Conservation (phyloP, 176 grass and related monocot species). For the Dendrocalamus sinicus region DNA sequence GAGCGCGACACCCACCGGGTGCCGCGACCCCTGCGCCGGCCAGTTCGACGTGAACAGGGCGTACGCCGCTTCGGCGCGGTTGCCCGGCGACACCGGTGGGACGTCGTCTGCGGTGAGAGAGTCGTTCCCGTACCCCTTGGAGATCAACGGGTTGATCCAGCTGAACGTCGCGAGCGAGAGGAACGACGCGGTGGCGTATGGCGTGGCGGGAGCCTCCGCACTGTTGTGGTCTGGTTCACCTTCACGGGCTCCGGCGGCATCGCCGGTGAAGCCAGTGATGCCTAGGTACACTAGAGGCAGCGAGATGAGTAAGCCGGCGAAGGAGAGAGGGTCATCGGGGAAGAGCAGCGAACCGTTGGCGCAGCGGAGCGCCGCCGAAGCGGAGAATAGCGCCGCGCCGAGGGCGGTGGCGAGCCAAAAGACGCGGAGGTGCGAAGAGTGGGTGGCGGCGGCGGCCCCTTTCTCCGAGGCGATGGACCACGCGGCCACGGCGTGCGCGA, state of each 20-base stretch:
- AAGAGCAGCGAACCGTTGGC: not conserved
- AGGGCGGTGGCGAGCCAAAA: constrained; percentile 45
- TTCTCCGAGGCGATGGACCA: constrained; percentile 16
- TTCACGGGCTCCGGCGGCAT: not conserved
- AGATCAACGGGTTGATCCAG: constrained; percentile 50
- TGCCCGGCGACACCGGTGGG: constrained; percentile 13
- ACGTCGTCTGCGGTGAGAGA: constrained; percentile 38
- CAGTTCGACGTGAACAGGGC: constrained; percentile 43
- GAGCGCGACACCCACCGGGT: constrained; percentile 48
- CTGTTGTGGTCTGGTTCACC: not conserved
- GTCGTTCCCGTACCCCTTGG: constrained; percentile 17
- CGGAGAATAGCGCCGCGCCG: constrained; percentile 13
- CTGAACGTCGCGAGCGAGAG: constrained; percentile 49
- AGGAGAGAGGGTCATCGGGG: constrained; percentile 37
- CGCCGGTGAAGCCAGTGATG: not conserved
- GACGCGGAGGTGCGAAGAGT: constrained; percentile 21
- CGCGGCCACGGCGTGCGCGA: constrained; percentile 35
- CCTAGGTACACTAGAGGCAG: constrained; percentile 36
- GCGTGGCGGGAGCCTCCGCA: not conserved
- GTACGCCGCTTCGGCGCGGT: constrained; percentile 32
- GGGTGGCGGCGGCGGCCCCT: not conserved
- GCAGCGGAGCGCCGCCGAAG: not conserved
- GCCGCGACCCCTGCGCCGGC: constrained; percentile 32
- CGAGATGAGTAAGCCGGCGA: constrained; percentile 31
- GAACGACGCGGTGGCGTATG: constrained; percentile 43